phyloP scores from a whole-genome alignment of 306 rosid genomes.

The Cyamopsis tetragonoloba region DNA sequence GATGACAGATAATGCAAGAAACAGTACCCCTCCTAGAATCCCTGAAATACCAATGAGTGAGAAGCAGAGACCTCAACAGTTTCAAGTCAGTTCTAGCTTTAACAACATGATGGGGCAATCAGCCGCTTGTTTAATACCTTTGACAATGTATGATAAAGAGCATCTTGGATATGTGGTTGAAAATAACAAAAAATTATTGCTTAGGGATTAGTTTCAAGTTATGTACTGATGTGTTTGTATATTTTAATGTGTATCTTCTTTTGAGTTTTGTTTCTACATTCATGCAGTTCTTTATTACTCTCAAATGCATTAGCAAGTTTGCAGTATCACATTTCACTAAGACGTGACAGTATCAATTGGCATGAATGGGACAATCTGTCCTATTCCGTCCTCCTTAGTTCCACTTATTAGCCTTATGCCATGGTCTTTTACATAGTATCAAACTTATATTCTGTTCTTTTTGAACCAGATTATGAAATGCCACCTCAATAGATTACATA shows the following conservation, averaged over 20 bases:
- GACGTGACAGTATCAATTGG: no score
- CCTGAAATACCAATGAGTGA: conserved; percentile 20
- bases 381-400: no score
- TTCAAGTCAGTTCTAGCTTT: conserved; percentile 12
- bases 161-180: neutral
- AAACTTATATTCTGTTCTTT: no score
- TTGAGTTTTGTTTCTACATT: conserved; percentile 2
- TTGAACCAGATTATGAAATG: no score
- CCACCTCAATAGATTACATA: neutral
- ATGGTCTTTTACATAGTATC: no score
- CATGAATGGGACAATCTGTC: no score
- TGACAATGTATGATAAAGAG: neutral
- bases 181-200: conserved; percentile 11
- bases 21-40: neutral
- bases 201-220: conserved; percentile 37
- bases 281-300: neutral
- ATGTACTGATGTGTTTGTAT: neutral
- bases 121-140: conserved; percentile 1
- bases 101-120: conserved; percentile 13
- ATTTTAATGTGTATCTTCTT: neutral
- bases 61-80: conserved; percentile 28
- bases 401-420: no score
- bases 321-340: neutral
- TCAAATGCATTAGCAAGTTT: neutral
- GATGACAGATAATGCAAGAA: conserved; percentile 16